Evolutionary conservation across 2,329 filamentous ascomycete genomes (phyloP), one percentile per base, ranked within the genome.

Genomic region (Diaporthe sp.): DNA sequence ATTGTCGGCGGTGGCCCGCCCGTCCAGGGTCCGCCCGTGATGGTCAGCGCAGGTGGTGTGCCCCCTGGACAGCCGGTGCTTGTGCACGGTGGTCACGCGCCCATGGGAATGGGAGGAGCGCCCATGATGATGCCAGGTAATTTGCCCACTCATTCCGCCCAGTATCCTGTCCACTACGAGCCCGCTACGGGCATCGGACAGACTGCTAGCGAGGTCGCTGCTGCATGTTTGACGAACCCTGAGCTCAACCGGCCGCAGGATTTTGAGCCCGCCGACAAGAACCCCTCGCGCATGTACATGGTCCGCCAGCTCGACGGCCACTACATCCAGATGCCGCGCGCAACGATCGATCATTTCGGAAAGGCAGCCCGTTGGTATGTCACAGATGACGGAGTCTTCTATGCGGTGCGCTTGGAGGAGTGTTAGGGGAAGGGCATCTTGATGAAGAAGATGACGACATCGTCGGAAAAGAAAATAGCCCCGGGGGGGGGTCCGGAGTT

Each of bases 181-280:
- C 78, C 81, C 75, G 84, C 89, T 75, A 81, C 87, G 81, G 85
- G 89, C 72, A 78, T 90, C 69, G 89, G 89, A 76, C 86, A 85
- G 76, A 91, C 89, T 1, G 81, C 82, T 47, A 80, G 79, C 72
- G 88, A 91, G 79, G 80, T 87, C 58, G 81, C 84, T 44, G 79
- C 86, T 27, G 85, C 87, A 73, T 86, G 88, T 79, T 80, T 85
- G 58, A 82, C 88, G 77, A 85, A 88, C 76, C 86, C 88, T 80
- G 84, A 85, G 77, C 83, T 88, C 77, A 86, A 88, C 77, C 87
- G 90, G 80, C 86, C 88, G 22, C 90, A 92, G 84, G 90, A 92
- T 77, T 90, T 92, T 80, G 90, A 91, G 81, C 91, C 91, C 2
- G 85, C 86, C 27, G 90, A 92, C 78, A 87, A 90, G 76, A 88